These are phyloP conservation scores for Calonectria pauciramosa DNA, from an alignment of 2,329 filamentous ascomycete species.

Conservation along the genomic window DNA sequence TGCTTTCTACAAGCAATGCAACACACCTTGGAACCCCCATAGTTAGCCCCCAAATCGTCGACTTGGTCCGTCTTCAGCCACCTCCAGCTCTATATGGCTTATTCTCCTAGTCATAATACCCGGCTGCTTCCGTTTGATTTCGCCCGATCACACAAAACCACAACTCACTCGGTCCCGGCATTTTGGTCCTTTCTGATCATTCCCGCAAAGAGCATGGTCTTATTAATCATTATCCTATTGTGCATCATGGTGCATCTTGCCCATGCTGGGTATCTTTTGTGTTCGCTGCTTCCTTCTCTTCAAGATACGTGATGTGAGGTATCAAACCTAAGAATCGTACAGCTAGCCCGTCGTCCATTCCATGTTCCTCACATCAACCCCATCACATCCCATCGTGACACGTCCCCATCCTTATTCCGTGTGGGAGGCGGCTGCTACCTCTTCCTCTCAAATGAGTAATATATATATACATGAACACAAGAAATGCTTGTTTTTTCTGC, in stretches of 20 bases:
- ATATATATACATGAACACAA: not conserved
- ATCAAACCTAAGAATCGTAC: not conserved
- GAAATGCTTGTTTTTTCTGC: not conserved
- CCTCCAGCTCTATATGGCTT: not conserved
- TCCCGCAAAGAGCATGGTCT: not conserved
- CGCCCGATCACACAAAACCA: not conserved
- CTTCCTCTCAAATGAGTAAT: not conserved
- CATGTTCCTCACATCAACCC: not conserved
- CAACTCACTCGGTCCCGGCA: not conserved
- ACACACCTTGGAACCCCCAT: not conserved
- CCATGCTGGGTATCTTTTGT: slow-evolving; percentile 4
- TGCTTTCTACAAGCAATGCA: not conserved
- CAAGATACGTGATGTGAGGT: not conserved
- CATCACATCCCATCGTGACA: not conserved
- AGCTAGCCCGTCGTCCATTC: not conserved
- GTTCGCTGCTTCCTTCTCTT: not conserved
- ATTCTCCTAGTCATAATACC: not conserved
- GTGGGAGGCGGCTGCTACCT: no score
- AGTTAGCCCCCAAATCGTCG: slow-evolving; percentile 1
- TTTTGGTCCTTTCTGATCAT: not conserved
- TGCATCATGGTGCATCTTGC: slow-evolving; percentile 7
- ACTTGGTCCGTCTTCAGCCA: slow-evolving; percentile 6
- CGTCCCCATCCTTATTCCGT: not conserved
- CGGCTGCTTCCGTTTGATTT: not conserved
- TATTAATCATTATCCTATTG: slow-evolving; percentile 8